Conservation (phyloP, 495 filamentous ascomycete species). For the Penicillium robsamsonii region DNA sequence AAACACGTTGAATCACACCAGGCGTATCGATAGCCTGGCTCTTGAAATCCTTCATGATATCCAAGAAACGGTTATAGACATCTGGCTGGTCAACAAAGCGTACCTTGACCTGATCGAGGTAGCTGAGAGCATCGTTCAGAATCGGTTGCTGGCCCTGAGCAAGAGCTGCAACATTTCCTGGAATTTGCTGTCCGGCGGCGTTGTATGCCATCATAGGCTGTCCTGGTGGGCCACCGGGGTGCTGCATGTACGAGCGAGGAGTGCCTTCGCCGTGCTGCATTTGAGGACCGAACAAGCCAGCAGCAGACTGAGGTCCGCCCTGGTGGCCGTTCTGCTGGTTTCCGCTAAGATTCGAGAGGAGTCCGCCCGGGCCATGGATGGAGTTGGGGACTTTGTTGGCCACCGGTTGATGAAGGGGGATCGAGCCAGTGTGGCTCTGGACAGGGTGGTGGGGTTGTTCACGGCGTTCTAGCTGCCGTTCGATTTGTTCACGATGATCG, state of each 20-base stretch:
- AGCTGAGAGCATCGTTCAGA: slow-evolving; percentile 93
- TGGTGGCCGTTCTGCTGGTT: slow-evolving; percentile 50
- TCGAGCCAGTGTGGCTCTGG: slow-evolving; percentile 78
- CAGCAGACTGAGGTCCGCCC: slow-evolving; percentile 64
- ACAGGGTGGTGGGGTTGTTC: slow-evolving; percentile 63
- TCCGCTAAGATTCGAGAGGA: slow-evolving; percentile 71
- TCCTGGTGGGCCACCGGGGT: slow-evolving; percentile 52
- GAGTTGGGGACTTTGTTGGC: slow-evolving; percentile 75
- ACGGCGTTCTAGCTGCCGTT: slow-evolving; percentile 52
- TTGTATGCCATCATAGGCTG: slow-evolving; percentile 61
- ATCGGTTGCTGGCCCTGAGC: slow-evolving; percentile 92
- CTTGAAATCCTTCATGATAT: slow-evolving; percentile 99
- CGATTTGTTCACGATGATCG: slow-evolving; percentile 40
- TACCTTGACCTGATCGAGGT: slow-evolving; percentile 98
- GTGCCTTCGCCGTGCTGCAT: slow-evolving; percentile 60
- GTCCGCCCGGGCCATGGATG: slow-evolving; percentile 83
- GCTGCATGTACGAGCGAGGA: slow-evolving; percentile 62
- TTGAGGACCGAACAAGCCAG: slow-evolving; percentile 66
- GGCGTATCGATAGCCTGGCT: slow-evolving; percentile 98
- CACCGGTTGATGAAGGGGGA: slow-evolving; percentile 88
- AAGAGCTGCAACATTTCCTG: slow-evolving; percentile 57
- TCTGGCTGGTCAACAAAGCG: slow-evolving; percentile 96
- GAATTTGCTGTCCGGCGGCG: slow-evolving; percentile 46
- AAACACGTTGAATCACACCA: slow-evolving; percentile 95
- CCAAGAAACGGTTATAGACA: slow-evolving; percentile 95